Conservation (phyloP, 108 stramenopile genomes). For the Cylindrotheca closterium region DNA sequence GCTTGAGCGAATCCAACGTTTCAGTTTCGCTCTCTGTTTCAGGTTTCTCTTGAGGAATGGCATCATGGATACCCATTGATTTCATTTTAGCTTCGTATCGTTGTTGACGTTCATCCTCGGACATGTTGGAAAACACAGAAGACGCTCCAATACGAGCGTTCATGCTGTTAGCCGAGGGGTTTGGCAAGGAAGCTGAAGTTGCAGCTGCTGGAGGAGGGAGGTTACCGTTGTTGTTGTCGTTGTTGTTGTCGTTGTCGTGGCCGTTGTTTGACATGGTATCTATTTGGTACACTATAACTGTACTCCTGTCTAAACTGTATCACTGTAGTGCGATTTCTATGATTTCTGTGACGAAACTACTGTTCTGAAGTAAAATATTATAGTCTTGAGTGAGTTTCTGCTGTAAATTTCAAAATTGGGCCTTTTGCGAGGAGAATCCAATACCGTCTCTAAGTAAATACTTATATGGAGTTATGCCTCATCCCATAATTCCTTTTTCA, state of each 20-base stretch:
- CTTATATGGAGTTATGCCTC: too few relatives aligned
- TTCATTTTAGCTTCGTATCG: conserved; percentile 20
- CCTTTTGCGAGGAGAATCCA: background rate
- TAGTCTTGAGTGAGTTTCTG: too few relatives aligned
- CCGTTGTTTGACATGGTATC: too few relatives aligned
- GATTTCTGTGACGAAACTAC: too few relatives aligned
- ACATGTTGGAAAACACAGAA: conserved; percentile 15
- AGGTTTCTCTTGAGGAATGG: conserved; percentile 1
- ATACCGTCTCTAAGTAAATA: background rate
- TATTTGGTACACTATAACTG: too few relatives aligned
- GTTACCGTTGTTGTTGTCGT: background rate
- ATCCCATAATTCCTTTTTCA: too few relatives aligned
- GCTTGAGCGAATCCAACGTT: too few relatives aligned
- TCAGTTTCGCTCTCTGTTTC: background rate
- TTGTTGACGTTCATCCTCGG: conserved; percentile 6
- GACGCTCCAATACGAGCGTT: background rate
- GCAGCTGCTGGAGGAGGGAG: background rate
- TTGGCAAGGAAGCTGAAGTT: background rate
- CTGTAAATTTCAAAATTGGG: background rate
- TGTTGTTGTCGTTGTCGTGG: background rate
- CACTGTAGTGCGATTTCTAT: too few relatives aligned
- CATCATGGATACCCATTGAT: conserved; percentile 1
- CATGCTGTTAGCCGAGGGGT: background rate
- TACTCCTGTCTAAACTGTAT: too few relatives aligned
- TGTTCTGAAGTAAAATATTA: too few relatives aligned